Base-by-base conservation (phyloP, 306 rosid genomes). In the Medicago arabica region DNA sequence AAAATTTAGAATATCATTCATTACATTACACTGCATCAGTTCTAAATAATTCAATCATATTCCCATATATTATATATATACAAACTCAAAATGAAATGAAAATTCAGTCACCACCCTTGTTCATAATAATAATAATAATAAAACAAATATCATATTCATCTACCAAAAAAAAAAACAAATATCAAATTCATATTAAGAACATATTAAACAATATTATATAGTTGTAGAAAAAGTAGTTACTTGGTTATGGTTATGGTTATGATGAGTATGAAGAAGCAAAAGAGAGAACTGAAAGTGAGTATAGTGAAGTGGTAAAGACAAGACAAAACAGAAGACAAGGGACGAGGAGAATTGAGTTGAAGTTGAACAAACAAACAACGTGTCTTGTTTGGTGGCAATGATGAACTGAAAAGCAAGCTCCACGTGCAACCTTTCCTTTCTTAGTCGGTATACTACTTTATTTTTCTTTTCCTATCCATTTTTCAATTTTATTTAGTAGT, bases 341-440 rank as follows among this genome's bases (percentile, higher is more conserved):
- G 28, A 34, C 38, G 38, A 34, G 16, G n/a, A 60, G 16, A 9
- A 60, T 6, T 60, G 67, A 61, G 67, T 54, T 9, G 23, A 34
- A 61, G 25, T 34, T 34, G 38, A 34, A 51, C 40, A 51, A 77
- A 44, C 34, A 46, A 46, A 61, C 11, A 60, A 44, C 19, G 70
- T 19, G 74, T 58, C n/a, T 13, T 67, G 8, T 31, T 28, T 28
- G 46, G 79, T 80, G 79, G 66, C 83, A 74, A 21, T n/a, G 28
- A 10, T 34, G 44, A 23, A 73, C 18, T 15, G 38, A 55, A 43
- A 74, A 50, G 72, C 40, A 68, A 74, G 38, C 39, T 8, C 64
- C 84, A 81, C 84, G 84, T 81, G 36, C 0, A 11, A 11, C 9
- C 6, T 28, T 58, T 11, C 36, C 46, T 66, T 31, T 23, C 5